Percentiles rank a stretch among this genome's conserved stretches.
Evolutionary conservation across 1,284 basidiomycete species (phyloP).

Genomic region (Xerocomus minutiporus): DNA sequence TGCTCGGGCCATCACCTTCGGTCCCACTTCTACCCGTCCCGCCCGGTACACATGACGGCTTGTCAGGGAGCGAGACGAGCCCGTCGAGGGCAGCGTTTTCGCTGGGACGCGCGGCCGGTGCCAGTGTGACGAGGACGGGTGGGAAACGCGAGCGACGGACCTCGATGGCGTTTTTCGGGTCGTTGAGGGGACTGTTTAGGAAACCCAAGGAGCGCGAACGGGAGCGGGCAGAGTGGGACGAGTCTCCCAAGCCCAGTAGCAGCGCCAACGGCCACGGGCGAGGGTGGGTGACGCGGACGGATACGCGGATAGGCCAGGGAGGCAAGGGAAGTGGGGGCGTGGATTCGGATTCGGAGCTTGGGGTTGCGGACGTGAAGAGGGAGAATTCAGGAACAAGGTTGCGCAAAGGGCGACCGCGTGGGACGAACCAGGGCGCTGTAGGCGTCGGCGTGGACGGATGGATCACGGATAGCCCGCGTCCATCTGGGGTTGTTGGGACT

Average conservation of each 20-base stretch:
- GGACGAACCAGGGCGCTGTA: background rate
- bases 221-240: conserved; percentile 13
- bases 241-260: background rate
- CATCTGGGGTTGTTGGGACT: background rate
- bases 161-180: conserved; percentile 28
- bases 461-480: conserved; percentile 17
- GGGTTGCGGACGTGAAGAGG: background rate
- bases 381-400: conserved; percentile 17
- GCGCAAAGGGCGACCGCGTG: conserved; percentile 23
- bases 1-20: conserved; percentile 5
- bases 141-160: conserved; percentile 16
- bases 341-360: conserved; percentile 12
- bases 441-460: conserved; percentile 21
- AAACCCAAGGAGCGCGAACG: conserved; percentile 17
- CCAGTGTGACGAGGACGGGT: background rate
- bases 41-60: background rate
- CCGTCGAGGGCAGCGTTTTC: background rate
- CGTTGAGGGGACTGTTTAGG: conserved; percentile 25
- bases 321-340: background rate
- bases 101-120: background rate
- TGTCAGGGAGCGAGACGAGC: background rate
- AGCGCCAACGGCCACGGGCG: background rate
- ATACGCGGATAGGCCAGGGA: conserved; percentile 17
- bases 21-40: background rate
- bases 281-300: conserved; percentile 30